Evolutionary conservation across 1,284 basidiomycete species (phyloP), one percentile per base, ranked within the genome.

Genomic region (Melampsora americana): DNA sequence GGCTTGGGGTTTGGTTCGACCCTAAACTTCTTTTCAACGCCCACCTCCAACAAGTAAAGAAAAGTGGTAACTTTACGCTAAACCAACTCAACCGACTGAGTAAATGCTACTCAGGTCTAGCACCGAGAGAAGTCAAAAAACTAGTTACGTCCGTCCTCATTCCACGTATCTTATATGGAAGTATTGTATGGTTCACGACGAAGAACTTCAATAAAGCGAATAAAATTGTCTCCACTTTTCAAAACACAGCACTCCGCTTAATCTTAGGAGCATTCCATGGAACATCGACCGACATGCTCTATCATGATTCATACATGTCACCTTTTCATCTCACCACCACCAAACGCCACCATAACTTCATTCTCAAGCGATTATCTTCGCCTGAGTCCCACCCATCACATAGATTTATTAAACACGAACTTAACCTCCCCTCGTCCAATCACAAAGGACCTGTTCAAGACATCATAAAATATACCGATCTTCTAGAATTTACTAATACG

Each of bases 91-190:
- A 14, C 14, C 14, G 59, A 5, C 14, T 71, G 4, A 61, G 59
- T 14, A 5, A 61, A 1, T 23, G 1, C 59, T 30, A 23, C 59
- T 30, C 28, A 2, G 59, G 28, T 0, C 26, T 71, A 23, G n/a
- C 30, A 3, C 35, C 60, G 28, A 35, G 44, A 18, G 69, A 64
- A 18, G 44, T 26, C 9, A 59, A 46, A 1, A 16, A 46, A 7
- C 44, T 73, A 14, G 42, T 73, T 5, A 35, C 23, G 30, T 2
- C 48, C 16, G 71, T 73, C 5, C n/a, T 66, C 5, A 39, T 20
- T 2, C 48, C 71, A 1, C 32, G 65, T n/a, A 28, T 66, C 35
- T 50, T 39, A 7, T 73, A 66, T 66, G 71, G 71, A 32, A 64
- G 16, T 14, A 62, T 39, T 20, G 62, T 72, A 0, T 72, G 70